Evolutionary conservation across 495 filamentous ascomycete species (phyloP), one percentile per base, ranked within the genome.

Genomic region (Chlorociboria aeruginascens): DNA sequence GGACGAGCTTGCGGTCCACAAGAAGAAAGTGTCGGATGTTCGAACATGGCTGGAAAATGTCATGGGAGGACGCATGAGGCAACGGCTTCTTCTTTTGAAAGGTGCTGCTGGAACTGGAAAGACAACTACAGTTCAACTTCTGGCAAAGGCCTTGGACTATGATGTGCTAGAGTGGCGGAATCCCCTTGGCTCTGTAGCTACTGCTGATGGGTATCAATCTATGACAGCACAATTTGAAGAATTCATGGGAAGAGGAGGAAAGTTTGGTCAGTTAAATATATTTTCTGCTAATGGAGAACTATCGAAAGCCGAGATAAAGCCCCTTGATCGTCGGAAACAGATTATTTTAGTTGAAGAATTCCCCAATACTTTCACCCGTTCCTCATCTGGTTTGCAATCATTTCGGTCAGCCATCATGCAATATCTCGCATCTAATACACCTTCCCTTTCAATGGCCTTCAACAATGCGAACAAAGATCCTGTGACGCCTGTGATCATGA

Each of bases 21-120:
- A 88, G 65, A 85, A 73, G 57, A 99, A 99, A 64, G 88, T 97
- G 16, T 66, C 74, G 12, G 89, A 96, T 64, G 88, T 97, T 13
- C 72, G 76, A 40, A 69, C 58, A 32, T 97, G 93, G 92, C 63
- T 99, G 36, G 75, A 81, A 41, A 73, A 77, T 52, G 84, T 84
- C 0, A 76, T 90, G 44, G 57, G 66, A 32, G 84, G 87, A 7
- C 71, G 70, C 43, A 66, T 71, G 59, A 65, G 70, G 47, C 68
- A 90, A 71, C 75, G 81, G 60, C 59, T 96, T 33, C 72, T 97
- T 35, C 69, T 97, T 32, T 65, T 99, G 10, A 93, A 86, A 59
- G 93, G 93, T 11, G 78, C 86, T n/a, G 89, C 93, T 14, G 93
- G 93, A 9, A 80, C 82, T 20, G 93, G 89, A 7, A 99, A 99